Base-by-base conservation (phyloP, 345 rosid species). In the Corchorus capsularis region DNA sequence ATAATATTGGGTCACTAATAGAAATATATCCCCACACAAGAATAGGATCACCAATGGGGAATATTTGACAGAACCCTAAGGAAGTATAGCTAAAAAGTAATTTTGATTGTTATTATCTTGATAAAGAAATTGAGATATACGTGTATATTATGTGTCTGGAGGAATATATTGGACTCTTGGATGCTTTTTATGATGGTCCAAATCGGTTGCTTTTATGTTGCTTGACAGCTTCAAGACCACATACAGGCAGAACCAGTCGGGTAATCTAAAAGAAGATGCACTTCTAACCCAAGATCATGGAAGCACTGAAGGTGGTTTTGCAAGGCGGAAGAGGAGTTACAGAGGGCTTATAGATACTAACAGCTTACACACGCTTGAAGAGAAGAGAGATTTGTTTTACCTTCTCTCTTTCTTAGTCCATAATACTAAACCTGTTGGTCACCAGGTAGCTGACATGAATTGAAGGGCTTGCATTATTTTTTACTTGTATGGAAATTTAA, bases 371-470 rank as follows among this genome's bases (percentile, higher is more conserved):
- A 84, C 82, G 88, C 91, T 96, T 76, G 87, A 88, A 81, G 95
- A 94, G 86, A 92, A 86, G 94, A 91, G 95, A 87, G 93, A 91
- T 85, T 63, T 89, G 82, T 91, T 92, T 88, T 94, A 81, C 76
- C 81, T 85, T 82, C 92, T 94, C 89, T 94, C 98, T 85, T 91
- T 92, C 74, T 75, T 94, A 81, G 90, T 94, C 77, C 97, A 92
- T 80, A 96, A 96, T 72, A 91, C 98, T 10, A 96, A 94, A 89
- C 98, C 99, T 77, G 95, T 94, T 84, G 98, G 98, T 83, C 99
- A 92, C 81, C 99, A 94, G 98, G 99, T 94, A 80, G 50, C 54
- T 70, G 35, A 43, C n/a, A 3, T 60, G 34, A 65, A 75, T 74
- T 35, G 47, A 52, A 60, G 46, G 22, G n/a, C 27, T 47, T 52